A percentile compares a stretch with the other conserved stretches of the same genome.
These are phyloP conservation scores for Coemansia sp. DNA, from an alignment of 192 early-diverging fungal species.

Conservation along the genomic window DNA sequence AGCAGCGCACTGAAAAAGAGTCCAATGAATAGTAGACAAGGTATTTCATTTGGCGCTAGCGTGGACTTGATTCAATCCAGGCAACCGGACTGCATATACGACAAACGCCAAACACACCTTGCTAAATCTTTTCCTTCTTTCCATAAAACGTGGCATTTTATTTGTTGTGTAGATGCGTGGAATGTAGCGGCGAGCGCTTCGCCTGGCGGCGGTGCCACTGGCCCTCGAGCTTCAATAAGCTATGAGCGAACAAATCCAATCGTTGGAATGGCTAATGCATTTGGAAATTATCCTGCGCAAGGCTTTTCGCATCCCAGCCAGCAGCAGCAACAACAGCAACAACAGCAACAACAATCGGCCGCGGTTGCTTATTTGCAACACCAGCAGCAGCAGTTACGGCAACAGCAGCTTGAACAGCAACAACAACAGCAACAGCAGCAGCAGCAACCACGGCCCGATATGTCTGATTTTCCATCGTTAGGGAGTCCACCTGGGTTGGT, in stretches of 20 bases:
- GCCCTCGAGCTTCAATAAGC: constrained; percentile 40
- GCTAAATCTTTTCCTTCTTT: background rate
- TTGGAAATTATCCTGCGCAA: constrained; percentile 38
- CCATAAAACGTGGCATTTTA: background rate
- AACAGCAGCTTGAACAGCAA: constrained; percentile 21
- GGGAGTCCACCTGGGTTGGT: constrained; percentile 47
- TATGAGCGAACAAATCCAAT: constrained; percentile 36
- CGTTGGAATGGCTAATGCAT: constrained; percentile 22
- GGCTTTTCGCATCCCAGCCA: constrained; percentile 34
- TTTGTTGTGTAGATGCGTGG: constrained; percentile 41
- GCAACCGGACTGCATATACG: background rate
- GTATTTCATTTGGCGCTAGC: constrained; percentile 15
- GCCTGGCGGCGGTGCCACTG: constrained; percentile 9
- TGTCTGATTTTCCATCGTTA: constrained; percentile 52
- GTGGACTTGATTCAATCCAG: background rate
- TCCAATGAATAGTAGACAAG: constrained; percentile 51
- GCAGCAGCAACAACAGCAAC: constrained; percentile 8
- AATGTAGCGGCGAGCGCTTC: constrained; percentile 26
- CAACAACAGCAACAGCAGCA: constrained; percentile 38
- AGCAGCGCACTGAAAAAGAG: background rate
- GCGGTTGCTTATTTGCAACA: constrained; percentile 13
- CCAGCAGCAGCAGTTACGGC: background rate
- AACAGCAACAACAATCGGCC: constrained; percentile 12
- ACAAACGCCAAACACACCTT: background rate
- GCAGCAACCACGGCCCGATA: constrained; percentile 46